phyloP scores from a whole-genome alignment of 108 stramenopile species.

The Bacterosira constricta region DNA sequence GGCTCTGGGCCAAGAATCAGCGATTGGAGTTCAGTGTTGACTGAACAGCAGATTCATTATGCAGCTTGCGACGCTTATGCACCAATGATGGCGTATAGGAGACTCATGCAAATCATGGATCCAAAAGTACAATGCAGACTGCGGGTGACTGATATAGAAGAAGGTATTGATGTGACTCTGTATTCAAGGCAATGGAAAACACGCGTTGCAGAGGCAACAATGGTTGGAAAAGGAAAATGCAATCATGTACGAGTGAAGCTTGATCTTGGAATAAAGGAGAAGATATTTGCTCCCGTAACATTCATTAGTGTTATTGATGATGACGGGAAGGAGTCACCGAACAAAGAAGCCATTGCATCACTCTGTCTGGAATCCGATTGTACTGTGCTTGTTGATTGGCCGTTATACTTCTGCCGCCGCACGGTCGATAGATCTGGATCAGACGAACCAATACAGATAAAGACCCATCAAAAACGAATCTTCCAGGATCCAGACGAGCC shows the following conservation, averaged over 20 bases:
- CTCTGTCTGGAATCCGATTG: neutral
- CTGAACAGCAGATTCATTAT: neutral
- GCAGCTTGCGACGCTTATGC: neutral
- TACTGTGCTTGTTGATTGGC: neutral
- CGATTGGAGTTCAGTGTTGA: neutral
- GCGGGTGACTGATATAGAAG: neutral
- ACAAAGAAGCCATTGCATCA: neutral
- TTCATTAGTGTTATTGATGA: neutral
- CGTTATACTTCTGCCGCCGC: slow-evolving; percentile 1
- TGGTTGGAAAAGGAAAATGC: neutral
- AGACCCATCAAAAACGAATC: neutral
- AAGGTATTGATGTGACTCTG: neutral
- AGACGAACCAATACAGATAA: neutral
- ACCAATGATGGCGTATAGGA: neutral
- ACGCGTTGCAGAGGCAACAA: neutral
- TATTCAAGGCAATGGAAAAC: neutral
- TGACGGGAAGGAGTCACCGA: neutral
- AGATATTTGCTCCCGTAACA: neutral
- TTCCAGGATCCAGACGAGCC: too few relatives aligned
- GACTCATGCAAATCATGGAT: neutral
- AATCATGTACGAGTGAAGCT: neutral
- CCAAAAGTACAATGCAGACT: slow-evolving; percentile 1
- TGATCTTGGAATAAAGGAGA: neutral
- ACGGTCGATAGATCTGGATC: neutral
- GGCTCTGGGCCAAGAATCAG: neutral